Evolutionary conservation across 768 basidiomycete genomes (phyloP).

Genomic region (Cubamyces sp.): DNA sequence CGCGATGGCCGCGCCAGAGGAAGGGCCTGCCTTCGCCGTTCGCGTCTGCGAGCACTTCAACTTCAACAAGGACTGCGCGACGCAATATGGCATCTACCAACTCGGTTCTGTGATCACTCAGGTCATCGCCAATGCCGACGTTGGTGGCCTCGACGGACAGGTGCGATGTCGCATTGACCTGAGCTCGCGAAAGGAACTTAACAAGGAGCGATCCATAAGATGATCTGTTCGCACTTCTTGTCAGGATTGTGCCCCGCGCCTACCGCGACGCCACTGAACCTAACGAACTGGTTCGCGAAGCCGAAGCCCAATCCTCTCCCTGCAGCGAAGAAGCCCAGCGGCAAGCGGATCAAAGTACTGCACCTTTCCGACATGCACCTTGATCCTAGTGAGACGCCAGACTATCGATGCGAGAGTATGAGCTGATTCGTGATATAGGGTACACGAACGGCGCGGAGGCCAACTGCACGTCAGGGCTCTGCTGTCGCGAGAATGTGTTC

Average conservation of each 20-base stretch:
- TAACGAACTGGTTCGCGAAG: slow-evolving; percentile 73
- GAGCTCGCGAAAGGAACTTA: background rate
- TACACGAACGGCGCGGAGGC: slow-evolving; percentile 72
- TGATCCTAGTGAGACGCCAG: slow-evolving; percentile 58
- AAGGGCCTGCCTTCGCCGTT: slow-evolving; percentile 60
- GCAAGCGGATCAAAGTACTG: slow-evolving; percentile 68
- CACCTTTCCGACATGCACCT: slow-evolving; percentile 81
- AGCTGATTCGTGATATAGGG: slow-evolving; percentile 42
- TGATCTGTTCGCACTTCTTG: slow-evolving; percentile 40
- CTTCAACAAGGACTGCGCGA: slow-evolving; percentile 50
- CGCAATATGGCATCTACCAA: slow-evolving; percentile 48
- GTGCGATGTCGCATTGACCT: slow-evolving; percentile 36
- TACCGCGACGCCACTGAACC: slow-evolving; percentile 60
- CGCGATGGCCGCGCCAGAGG: slow-evolving; percentile 61
- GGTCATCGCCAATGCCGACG: slow-evolving; percentile 70
- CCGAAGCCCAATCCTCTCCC: slow-evolving; percentile 75
- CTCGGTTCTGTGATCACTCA: slow-evolving; percentile 70
- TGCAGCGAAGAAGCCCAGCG: slow-evolving; percentile 58
- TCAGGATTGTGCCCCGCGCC: slow-evolving; percentile 58
- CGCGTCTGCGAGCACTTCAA: slow-evolving; percentile 64
- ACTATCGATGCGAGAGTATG: background rate
- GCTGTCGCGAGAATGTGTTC: slow-evolving; percentile 61
- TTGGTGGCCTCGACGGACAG: slow-evolving; percentile 75
- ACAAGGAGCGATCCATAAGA: background rate
- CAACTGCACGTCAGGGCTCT: slow-evolving; percentile 68